Evolutionary conservation across 1,284 basidiomycete genomes (phyloP).

Genomic region (Microstroma glucosiphilum): DNA sequence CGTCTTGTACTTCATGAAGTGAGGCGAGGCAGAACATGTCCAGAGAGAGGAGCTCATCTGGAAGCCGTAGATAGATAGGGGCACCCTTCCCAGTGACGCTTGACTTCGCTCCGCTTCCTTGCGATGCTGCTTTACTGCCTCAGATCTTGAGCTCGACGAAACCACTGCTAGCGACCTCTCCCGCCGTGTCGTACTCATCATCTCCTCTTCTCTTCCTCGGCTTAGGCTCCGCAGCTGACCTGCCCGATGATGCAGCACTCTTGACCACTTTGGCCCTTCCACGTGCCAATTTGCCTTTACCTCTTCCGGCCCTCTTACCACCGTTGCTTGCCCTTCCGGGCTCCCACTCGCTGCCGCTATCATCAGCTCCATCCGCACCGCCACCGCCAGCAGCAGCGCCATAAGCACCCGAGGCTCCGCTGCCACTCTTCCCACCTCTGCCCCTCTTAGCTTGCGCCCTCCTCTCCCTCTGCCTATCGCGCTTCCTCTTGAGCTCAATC

Average conservation of each 20-base stretch:
- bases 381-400: neutral
- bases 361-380: neutral
- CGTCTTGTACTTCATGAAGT: no score
- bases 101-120: no score
- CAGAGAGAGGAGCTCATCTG: no score
- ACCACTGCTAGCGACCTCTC: neutral
- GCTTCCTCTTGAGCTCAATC: conserved; percentile 10
- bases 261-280: neutral
- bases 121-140: neutral
- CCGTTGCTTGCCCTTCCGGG: neutral
- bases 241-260: no score
- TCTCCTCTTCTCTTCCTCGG: no score
- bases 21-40: no score
- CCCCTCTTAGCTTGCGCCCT: neutral
- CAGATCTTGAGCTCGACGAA: conserved; percentile 8
- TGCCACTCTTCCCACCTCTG: neutral
- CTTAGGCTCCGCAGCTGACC: no score
- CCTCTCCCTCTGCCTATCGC: conserved; percentile 7
- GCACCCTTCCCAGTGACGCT: no score
- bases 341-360: neutral
- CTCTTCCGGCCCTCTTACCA: neutral
- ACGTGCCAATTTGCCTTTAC: neutral
- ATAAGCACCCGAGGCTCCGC: neutral
- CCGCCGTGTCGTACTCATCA: neutral
- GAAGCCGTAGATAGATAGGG: no score